phyloP scores from a whole-genome alignment of 2,329 filamentous ascomycete species.

The Dactylellina sp. region DNA sequence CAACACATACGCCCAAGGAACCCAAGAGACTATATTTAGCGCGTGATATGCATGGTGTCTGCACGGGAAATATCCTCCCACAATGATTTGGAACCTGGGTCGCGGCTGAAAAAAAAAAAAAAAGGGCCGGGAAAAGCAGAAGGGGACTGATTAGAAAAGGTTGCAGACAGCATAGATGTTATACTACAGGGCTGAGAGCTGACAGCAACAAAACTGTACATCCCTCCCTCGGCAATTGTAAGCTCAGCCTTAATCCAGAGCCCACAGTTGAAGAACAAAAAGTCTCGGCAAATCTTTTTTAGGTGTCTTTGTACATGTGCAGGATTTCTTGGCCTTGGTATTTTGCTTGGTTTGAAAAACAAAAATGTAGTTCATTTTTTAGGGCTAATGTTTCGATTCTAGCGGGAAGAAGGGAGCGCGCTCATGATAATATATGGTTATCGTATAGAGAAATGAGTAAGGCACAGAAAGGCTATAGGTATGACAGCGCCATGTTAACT shows the following conservation, averaged over 20 bases:
- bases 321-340: no score
- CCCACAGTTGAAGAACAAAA: no score
- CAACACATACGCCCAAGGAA: background rate
- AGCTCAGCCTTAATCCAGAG: no score
- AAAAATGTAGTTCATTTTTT: background rate
- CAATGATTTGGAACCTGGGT: background rate
- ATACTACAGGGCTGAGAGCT: no score
- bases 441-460: constrained; percentile 28
- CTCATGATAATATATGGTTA: constrained; percentile 35
- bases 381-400: no score
- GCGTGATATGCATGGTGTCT: background rate
- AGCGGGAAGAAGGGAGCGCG: constrained; percentile 21
- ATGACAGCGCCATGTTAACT: constrained; percentile 43
- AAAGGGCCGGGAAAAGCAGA: background rate
- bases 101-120: background rate
- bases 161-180: no score
- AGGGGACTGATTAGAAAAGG: no score
- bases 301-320: no score
- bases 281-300: no score
- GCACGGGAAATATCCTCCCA: background rate
- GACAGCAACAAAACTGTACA: no score
- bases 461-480: constrained; percentile 14
- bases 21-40: background rate
- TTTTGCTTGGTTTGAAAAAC: no score
- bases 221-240: no score